phyloP scores from a whole-genome alignment of 768 basidiomycete species.

The Tephrocybe rancida region DNA sequence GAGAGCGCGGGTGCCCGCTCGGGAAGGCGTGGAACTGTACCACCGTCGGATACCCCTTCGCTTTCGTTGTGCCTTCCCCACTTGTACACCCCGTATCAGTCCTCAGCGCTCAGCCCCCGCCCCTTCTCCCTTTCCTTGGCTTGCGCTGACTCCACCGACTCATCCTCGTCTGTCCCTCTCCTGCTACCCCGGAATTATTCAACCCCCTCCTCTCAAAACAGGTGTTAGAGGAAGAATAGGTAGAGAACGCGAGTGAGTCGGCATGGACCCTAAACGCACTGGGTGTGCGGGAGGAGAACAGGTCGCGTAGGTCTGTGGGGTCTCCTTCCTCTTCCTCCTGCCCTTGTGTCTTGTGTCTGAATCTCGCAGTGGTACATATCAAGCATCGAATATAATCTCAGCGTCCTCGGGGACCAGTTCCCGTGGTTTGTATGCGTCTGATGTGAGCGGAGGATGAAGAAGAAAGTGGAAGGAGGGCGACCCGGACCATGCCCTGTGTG shows the following conservation, averaged over 20 bases:
- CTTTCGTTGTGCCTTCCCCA: no score
- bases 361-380: no score
- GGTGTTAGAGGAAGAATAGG: no score
- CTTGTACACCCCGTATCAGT: neutral
- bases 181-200: no score
- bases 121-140: neutral
- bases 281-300: neutral
- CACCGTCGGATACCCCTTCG: neutral
- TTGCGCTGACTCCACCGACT: neutral
- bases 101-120: neutral
- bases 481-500: no score
- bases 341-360: no score
- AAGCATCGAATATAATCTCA: no score
- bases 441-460: no score
- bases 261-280: neutral
- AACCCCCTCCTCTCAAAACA: neutral
- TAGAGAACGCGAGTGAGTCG: neutral
- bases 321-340: neutral
- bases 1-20: neutral
- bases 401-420: no score
- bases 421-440: no score
- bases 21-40: neutral
- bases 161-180: neutral
- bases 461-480: no score
- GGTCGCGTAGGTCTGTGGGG: constrained; percentile 7